A percentile compares a stretch with the other conserved stretches of the same genome.
phyloP scores from a whole-genome alignment of 139 green algal species.

The Marvania coccoides region DNA sequence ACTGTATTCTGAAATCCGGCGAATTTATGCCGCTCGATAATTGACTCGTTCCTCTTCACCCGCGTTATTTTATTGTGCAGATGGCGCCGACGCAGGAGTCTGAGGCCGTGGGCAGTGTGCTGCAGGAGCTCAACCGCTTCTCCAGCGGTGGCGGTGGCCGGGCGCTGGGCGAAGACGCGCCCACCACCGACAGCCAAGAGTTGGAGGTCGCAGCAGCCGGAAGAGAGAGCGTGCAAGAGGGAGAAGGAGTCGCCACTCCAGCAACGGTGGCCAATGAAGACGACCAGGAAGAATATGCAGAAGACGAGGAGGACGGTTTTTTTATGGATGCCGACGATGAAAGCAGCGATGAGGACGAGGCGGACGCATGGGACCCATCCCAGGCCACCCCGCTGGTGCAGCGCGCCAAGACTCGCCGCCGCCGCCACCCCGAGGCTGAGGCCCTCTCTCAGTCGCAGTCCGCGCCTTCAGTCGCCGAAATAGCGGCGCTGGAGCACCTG shows the following conservation, averaged over 20 bases:
- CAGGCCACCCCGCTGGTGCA: slow-evolving; percentile 28
- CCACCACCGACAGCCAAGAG: no score
- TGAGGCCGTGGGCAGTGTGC: no score
- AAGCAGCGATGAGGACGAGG: slow-evolving; percentile 2
- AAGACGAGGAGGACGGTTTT: slow-evolving; percentile 19
- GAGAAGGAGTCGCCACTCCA: background rate
- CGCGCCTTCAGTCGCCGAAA: slow-evolving; percentile 9
- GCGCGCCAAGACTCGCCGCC: background rate
- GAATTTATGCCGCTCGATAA: background rate
- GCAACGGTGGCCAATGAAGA: background rate
- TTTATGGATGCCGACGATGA: slow-evolving; percentile 14
- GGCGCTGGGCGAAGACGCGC: no score
- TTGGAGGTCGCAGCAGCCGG: no score
- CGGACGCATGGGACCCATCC: slow-evolving; percentile 38
- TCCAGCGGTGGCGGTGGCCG: background rate
- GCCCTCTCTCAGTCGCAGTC: slow-evolving; percentile 1
- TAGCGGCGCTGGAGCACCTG: background rate
- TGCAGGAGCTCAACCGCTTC: background rate
- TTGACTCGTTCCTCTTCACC: background rate
- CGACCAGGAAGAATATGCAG: slow-evolving; percentile 3
- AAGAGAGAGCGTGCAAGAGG: no score
- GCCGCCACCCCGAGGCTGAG: background rate
- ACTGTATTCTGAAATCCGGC: background rate
- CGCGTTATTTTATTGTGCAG: no score
- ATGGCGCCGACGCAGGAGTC: no score